Conservation (phyloP, 129 eudicot species). For the Scalesia atractyloides region DNA sequence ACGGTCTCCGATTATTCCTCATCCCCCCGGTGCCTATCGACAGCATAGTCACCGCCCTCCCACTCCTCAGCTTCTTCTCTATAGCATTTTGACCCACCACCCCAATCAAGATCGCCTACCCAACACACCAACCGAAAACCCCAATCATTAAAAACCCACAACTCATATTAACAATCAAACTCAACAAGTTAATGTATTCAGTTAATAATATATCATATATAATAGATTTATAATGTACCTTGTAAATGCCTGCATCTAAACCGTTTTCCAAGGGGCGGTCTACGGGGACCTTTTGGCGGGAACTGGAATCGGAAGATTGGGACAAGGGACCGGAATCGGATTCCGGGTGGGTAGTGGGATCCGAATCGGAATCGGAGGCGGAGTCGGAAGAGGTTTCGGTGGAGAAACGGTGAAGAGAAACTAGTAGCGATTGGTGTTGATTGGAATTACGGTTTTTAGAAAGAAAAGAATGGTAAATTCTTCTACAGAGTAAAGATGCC, state of each 20-base stretch:
- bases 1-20: slow-evolving; percentile 77
- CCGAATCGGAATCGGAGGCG: slow-evolving; percentile 27
- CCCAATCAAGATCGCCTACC: slow-evolving; percentile 80
- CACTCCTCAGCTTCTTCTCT: slow-evolving; percentile 81
- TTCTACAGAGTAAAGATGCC: slow-evolving; percentile 71
- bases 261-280: slow-evolving; percentile 74
- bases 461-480: slow-evolving; percentile 36
- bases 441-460: slow-evolving; percentile 17
- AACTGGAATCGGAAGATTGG: slow-evolving; percentile 28
- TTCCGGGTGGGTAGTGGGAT: slow-evolving; percentile 25
- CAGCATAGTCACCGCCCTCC: slow-evolving; percentile 64
- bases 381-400: slow-evolving; percentile 39
- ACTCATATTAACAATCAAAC: neutral
- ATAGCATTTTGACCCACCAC: slow-evolving; percentile 73
- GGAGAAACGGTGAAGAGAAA: slow-evolving; percentile 32
- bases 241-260: slow-evolving; percentile 76
- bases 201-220: too few relatives aligned
- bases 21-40: slow-evolving; percentile 93
- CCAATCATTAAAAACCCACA: neutral
- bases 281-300: slow-evolving; percentile 10
- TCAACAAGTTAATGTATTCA: neutral
- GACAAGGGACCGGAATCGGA: slow-evolving; percentile 36
- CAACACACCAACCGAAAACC: slow-evolving; percentile 9
- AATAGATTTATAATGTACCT: slow-evolving; percentile 33
- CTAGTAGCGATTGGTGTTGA: slow-evolving; percentile 19